Evolutionary conservation across 495 filamentous ascomycete genomes (phyloP), one percentile per base, ranked within the genome.

Genomic region (Geopyxis carbonaria): DNA sequence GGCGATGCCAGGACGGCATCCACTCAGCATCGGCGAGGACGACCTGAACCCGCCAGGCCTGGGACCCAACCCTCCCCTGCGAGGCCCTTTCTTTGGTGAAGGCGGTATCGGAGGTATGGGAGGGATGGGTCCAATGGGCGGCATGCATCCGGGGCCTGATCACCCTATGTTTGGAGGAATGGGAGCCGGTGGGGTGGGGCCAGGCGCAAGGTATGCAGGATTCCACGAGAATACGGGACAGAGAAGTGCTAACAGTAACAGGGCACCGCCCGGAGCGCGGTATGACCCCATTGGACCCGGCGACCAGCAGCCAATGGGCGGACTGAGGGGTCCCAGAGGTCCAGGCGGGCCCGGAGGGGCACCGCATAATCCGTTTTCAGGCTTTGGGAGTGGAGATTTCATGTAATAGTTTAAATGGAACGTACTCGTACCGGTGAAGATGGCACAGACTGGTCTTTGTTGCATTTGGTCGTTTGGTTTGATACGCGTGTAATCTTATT

Each of bases 111-210:
- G 57, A 25, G 59, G 61, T 2, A 60, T 64, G 22, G 71, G 72
- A 0, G 46, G 41, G 18, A 51, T 46, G 33, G 69, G 68, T 2
- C n/a, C n/a, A n/a, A 48, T 50, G 38, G 69, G 68, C 3, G 89
- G 89, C 2, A 95, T 95, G 89, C 80, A 94, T 59, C 89, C 89
- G 0, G 91, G 83, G 0, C 86, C 92, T 50, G 83, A 94, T 51
- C 89, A 95, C 57, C 84, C 82, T 20, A 57, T 94, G 49, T 94
- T 94, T 57, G 70, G 68, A 24, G 82, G 80, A 0, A 54, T 55
- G 8, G 64, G 62, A 13, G 66, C 65, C 7, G 59, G 57, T 22
- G 61, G 61, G 19, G 64, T 53, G 25, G 60, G 50, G 14, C 73
- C 70, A 7, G 70, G 69, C 5, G 67, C 70, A 25, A 59, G 70